Conservation (phyloP, 192 early-diverging fungal genomes). For the Coemansia sp. region DNA sequence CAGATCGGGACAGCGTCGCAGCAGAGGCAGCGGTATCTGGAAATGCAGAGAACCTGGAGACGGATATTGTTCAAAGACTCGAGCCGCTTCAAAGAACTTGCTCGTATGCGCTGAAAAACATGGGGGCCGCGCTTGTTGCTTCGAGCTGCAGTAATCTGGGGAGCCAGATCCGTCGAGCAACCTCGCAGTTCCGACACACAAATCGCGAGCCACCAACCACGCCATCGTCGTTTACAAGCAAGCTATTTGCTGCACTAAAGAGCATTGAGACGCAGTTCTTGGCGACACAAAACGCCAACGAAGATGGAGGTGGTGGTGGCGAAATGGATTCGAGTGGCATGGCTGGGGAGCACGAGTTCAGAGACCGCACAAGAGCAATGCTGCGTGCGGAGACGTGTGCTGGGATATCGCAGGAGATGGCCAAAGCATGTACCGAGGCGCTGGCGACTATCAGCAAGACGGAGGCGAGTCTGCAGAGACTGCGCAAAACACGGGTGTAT, state of each 20-base stretch:
- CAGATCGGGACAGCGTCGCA: background rate
- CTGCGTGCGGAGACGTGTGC: constrained; percentile 18
- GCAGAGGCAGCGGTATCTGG: background rate
- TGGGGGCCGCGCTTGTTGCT: constrained; percentile 17
- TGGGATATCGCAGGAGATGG: constrained; percentile 30
- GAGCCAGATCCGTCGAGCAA: constrained; percentile 47
- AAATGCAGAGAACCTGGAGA: background rate
- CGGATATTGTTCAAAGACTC: constrained; percentile 14
- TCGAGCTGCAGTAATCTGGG: constrained; percentile 22
- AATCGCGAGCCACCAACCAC: constrained; percentile 31
- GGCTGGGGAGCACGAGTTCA: background rate
- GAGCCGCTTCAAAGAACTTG: constrained; percentile 10
- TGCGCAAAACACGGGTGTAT: constrained; percentile 24
- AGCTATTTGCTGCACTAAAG: constrained; percentile 20
- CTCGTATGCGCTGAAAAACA: constrained; percentile 4
- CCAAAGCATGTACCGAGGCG: constrained; percentile 23
- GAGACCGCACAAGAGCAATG: background rate
- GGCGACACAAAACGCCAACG: background rate
- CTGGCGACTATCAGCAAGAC: constrained; percentile 50
- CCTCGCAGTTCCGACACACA: constrained; percentile 46
- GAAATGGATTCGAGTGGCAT: background rate
- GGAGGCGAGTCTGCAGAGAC: constrained; percentile 41
- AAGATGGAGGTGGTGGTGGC: background rate
- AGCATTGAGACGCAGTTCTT: constrained; percentile 15
- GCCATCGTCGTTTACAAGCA: constrained; percentile 28